These are phyloP conservation scores for Claviceps quebecensis DNA, from an alignment of 2,329 filamentous ascomycete genomes.

Conservation along the genomic window DNA sequence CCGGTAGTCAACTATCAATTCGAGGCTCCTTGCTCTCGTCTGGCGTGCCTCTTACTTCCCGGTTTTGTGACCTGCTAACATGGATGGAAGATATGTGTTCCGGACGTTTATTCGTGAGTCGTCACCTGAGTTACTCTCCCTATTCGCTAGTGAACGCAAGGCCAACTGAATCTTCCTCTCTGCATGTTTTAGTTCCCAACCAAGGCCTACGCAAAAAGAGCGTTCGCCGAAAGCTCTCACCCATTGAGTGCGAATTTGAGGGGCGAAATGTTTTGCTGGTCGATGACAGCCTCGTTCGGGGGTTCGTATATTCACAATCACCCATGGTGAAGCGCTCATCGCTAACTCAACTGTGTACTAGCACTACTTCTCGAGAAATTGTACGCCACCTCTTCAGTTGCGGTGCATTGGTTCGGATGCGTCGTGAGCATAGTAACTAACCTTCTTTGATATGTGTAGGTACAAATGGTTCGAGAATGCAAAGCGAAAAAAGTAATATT, in stretches of 20 bases:
- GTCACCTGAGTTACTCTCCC: neutral
- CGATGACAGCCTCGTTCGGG: constrained; percentile 81
- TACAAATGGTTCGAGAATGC: constrained; percentile 65
- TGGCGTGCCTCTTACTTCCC: neutral
- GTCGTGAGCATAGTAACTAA: neutral
- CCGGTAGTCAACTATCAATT: neutral
- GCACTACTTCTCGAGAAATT: constrained; percentile 11
- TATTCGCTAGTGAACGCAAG: neutral
- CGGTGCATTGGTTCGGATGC: neutral
- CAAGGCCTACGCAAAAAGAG: constrained; percentile 50
- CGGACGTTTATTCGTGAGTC: constrained; percentile 8
- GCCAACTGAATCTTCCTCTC: neutral
- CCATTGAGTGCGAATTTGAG: constrained; percentile 74
- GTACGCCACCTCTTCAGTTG: constrained; percentile 5
- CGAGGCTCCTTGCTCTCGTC: neutral
- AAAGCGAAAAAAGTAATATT: constrained; percentile 74
- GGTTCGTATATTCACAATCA: neutral
- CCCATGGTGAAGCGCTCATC: neutral
- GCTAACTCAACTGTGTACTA: neutral
- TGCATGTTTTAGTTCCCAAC: constrained; percentile 18
- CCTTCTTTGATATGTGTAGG: constrained; percentile 7
- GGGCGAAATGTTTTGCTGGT: constrained; percentile 70
- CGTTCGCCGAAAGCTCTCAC: constrained; percentile 77
- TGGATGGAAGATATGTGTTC: constrained; percentile 3
- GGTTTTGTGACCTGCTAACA: neutral